Base-by-base conservation (phyloP, 805 yeast genomes). In the Yamadazyma nakazawae region DNA sequence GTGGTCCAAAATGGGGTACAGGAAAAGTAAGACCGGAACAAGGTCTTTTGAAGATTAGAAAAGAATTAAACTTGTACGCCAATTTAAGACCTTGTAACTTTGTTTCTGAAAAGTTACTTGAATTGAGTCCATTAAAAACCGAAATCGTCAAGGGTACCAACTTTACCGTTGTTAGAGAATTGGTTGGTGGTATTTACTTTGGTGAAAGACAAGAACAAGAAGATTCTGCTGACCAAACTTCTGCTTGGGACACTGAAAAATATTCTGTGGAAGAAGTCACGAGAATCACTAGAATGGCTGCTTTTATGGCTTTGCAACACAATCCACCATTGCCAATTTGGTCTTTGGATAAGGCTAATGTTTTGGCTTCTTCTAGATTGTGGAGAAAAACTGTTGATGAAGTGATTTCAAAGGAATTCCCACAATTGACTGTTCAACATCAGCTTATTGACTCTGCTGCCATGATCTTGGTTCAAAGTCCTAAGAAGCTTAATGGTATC, bases 1-100 rank as follows among this genome's bases (percentile, higher is more conserved):
- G 99, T 53, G 99, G 99, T 30, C 99, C 99, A 51, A 94, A 94
- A 72, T 94, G 99, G 99, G 98, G 98, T 32, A 88, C 97, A 24
- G 97, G 97, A 42, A 62, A 78, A 11, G 98, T 92, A 40, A 84
- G 99, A 73, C 99, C 99, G 43, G 99, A 94, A 68, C 98, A 89
- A 71, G 99, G 99, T 50, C 78, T 94, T 56, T 78, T 94, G 54
- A 80, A 91, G 73, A 92, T 94, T 67, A 82, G 99, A 70, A 94
- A 94, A 68, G 98, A 90, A 67, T 80, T 94, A 63, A 87, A 85
- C 66, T 75, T 94, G 56, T 94, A 94, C 67, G 99, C 99, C 49
- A 94, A 94, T 70, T 79, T 94, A 68, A 85, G 99, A 68, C 99
- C 99, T 40, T 92, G 98, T 70, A 87, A 84, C 70, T 94, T 94